phyloP scores from a whole-genome alignment of 345 rosid species.

The Salix viminalis region DNA sequence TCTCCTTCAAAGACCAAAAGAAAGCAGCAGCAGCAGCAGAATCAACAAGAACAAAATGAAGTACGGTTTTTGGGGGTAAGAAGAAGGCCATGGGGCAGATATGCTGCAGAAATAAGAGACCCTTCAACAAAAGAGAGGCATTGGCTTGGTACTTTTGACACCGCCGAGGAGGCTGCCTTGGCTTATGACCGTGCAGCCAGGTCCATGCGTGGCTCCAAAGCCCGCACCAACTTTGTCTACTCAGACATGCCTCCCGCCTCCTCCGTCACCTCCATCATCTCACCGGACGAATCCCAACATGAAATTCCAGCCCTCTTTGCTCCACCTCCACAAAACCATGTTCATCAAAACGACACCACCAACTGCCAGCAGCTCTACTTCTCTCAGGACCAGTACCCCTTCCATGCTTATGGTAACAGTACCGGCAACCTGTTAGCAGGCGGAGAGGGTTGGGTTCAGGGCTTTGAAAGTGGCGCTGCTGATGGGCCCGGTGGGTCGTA shows the following conservation, averaged over 20 bases:
- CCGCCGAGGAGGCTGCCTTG: constrained; percentile 85
- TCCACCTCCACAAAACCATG: constrained; percentile 16
- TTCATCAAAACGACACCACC: constrained; percentile 12
- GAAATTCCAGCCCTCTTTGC: constrained; percentile 45
- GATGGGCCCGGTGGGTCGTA: constrained; percentile 16
- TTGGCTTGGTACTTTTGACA: constrained; percentile 91
- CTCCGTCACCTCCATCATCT: constrained; percentile 77
- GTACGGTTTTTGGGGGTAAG: constrained; percentile 82
- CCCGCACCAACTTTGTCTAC: constrained; percentile 88
- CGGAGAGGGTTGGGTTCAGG: constrained; percentile 2
- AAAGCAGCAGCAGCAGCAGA: constrained; percentile 30
- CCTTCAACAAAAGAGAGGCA: constrained; percentile 87
- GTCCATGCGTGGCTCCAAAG: constrained; percentile 79
- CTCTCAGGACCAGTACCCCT: not conserved
- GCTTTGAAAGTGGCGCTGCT: not conserved
- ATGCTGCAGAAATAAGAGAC: constrained; percentile 93
- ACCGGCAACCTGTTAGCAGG: not conserved
- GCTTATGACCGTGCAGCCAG: constrained; percentile 92
- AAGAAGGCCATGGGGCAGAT: constrained; percentile 93
- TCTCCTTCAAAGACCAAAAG: constrained; percentile 54
- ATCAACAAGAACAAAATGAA: constrained; percentile 24
- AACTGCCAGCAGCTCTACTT: not conserved
- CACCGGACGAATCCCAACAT: constrained; percentile 72
- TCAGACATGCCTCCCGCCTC: constrained; percentile 81
- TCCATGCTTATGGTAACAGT: not conserved